These are phyloP conservation scores for Pythium coloratum DNA, from an alignment of 352 stramenopile genomes.

Conservation along the genomic window DNA sequence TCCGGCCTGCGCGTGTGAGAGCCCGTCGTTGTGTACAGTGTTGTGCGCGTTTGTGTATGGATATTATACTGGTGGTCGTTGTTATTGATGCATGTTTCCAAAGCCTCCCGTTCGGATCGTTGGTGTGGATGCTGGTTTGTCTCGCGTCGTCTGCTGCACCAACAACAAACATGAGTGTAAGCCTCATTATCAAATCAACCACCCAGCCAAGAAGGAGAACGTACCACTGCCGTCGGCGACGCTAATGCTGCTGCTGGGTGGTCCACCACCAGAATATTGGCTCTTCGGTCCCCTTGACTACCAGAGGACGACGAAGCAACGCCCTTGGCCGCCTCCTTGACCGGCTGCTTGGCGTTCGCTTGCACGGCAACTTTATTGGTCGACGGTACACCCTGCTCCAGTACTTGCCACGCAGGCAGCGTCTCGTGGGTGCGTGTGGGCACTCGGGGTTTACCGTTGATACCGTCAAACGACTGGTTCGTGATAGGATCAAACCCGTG, in stretches of 20 bases:
- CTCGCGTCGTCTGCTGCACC: background rate
- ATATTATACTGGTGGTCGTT: background rate
- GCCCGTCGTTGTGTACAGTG: background rate
- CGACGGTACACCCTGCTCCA: conserved; percentile 39
- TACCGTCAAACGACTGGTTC: conserved; percentile 54
- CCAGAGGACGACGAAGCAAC: background rate
- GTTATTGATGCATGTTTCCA: conserved; percentile 4
- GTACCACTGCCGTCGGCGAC: background rate
- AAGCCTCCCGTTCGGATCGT: conserved; percentile 20
- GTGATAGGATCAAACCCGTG: conserved; percentile 71
- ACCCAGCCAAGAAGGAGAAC: background rate
- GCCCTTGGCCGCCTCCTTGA: background rate
- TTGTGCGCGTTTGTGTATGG: background rate
- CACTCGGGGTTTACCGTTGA: conserved; percentile 45
- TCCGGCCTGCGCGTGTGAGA: conserved; percentile 60
- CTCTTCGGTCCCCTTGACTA: conserved; percentile 10
- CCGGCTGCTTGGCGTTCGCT: background rate
- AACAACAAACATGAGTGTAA: background rate
- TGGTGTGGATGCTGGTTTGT: background rate
- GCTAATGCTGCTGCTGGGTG: background rate
- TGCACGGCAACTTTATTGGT: conserved; percentile 26
- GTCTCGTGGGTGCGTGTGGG: conserved; percentile 47
- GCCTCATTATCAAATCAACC: background rate
- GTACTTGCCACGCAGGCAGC: conserved; percentile 45
- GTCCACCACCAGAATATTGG: conserved; percentile 41